Evolutionary conservation across 306 rosid genomes (phyloP), one percentile per base, ranked within the genome.

Genomic region (Rubus idaeus): DNA sequence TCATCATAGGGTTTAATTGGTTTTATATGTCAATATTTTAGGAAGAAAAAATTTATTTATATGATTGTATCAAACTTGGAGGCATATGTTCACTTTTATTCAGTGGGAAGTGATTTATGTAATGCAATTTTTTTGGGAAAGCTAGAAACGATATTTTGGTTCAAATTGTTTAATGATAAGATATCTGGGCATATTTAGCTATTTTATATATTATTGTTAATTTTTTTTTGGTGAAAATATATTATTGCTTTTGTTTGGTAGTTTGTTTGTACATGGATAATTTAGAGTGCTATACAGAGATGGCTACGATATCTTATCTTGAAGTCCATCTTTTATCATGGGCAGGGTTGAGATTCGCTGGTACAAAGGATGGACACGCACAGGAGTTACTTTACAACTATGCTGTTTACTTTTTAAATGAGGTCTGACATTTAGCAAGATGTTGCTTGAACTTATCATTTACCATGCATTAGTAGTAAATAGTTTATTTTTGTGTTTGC

Each of bases 291-390:
- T 56, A 20, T 60, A 20, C 20, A 55, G 14, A 41, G 18, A 53
- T 41, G 45, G 20, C 44, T 41, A 7, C 71, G 6, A 42, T 51
- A 26, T 46, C 56, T 78, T 68, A 71, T 75, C 79, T 78, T 78
- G 81, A 68, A 76, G 23, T 68, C 56, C 44, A 47, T 75, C 62
- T 45, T 73, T 83, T 65, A 45, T 74, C 80, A 39, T 79, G 53
- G 71, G 42, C 86, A 94, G 98, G 98, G 70, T 85, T 92, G 89
- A 90, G 93, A 76, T 92, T 86, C 81, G 97, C 98, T 74, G 98
- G 98, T 77, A 86, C 98, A 71, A 89, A 90, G 85, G 86, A 94
- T 83, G 96, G 86, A 80, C 79, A 87, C 52, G 96, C 93, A 6
- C 95, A 90, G 78, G 96, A 94, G 75, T 83, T 94, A 75, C 95